phyloP scores from a whole-genome alignment of 306 rosid genomes.

The Cicer arietinum region DNA sequence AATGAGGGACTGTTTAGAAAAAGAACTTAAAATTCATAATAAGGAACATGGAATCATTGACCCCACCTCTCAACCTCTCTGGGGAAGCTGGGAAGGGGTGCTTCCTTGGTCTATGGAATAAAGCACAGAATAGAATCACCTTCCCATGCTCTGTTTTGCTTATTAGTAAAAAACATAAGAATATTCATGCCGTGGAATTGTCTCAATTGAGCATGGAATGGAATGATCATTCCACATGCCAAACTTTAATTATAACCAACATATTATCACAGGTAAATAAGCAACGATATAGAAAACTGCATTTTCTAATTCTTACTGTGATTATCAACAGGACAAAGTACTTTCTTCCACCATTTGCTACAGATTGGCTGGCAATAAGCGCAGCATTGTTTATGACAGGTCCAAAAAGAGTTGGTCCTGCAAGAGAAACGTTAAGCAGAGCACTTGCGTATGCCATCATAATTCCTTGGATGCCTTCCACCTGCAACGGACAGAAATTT shows the following conservation, averaged over 20 bases:
- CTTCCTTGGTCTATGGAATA: not conserved
- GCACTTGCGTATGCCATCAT: constrained; percentile 97
- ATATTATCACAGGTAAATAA: constrained; percentile 18
- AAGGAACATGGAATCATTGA: not conserved
- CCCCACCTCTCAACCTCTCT: not conserved
- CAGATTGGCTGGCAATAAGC: constrained; percentile 91
- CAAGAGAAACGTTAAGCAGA: constrained; percentile 94
- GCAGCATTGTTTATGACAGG: constrained; percentile 93
- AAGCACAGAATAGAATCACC: not conserved
- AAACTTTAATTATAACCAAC: constrained; percentile 2
- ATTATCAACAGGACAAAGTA: constrained; percentile 91
- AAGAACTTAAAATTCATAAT: not conserved
- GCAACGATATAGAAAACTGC: constrained; percentile 35
- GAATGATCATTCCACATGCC: constrained; percentile 12
- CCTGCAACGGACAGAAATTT: constrained; percentile 61
- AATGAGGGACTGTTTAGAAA: constrained; percentile 8
- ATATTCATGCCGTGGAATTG: not conserved
- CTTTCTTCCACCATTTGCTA: constrained; percentile 74
- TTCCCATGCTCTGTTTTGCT: constrained; percentile 1
- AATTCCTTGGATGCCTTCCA: constrained; percentile 97
- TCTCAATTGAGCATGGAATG: not conserved
- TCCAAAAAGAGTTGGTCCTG: constrained; percentile 99
- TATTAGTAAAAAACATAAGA: not conserved
- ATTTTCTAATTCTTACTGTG: constrained; percentile 68
- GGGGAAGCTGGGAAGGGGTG: not conserved